Conservation (phyloP, 345 rosid species). For the Salix koriyanagi region DNA sequence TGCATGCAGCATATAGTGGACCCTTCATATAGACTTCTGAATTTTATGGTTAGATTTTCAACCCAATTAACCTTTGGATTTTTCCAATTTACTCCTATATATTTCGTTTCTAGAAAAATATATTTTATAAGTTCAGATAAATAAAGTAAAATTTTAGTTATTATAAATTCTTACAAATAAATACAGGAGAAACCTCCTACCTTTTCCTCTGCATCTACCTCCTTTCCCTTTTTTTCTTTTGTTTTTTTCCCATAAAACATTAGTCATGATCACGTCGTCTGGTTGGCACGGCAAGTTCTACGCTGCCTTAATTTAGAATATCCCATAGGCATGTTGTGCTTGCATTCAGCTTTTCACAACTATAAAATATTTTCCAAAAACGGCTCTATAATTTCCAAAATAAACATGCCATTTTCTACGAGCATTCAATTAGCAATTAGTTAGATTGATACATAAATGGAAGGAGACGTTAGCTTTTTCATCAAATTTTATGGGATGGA, state of each 20-base stretch:
- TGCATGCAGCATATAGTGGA: too few relatives aligned
- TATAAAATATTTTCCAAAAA: too few relatives aligned
- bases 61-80: background rate
- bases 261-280: background rate
- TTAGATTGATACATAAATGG: background rate
- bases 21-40: background rate
- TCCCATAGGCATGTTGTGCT: background rate
- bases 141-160: fast-evolving
- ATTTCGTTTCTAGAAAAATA: fast-evolving
- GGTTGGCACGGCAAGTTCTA: background rate
- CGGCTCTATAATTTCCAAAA: background rate
- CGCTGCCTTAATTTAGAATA: background rate
- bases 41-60: too few relatives aligned
- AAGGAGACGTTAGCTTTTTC: background rate
- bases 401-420: background rate
- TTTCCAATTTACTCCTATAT: too few relatives aligned
- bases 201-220: background rate
- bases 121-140: too few relatives aligned
- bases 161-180: too few relatives aligned
- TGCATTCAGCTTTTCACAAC: background rate
- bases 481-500: too few relatives aligned
- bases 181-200: too few relatives aligned
- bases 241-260: too few relatives aligned
- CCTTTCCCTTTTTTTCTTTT: too few relatives aligned
- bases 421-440: too few relatives aligned